phyloP scores from a whole-genome alignment of 116 monocot species.

The Iris pallida region DNA sequence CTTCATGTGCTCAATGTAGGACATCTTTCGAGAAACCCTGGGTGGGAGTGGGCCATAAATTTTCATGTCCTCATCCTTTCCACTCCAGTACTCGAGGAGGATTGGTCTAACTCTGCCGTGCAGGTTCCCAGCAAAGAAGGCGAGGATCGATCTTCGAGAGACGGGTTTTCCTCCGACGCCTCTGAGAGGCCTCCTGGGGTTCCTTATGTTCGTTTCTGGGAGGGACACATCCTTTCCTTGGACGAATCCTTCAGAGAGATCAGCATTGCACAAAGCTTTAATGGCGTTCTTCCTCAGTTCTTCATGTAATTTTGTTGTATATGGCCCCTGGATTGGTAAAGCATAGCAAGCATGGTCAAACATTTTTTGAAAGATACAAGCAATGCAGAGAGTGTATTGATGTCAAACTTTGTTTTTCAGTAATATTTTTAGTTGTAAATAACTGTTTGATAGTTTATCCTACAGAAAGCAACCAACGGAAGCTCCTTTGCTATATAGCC shows the following conservation, averaged over 20 bases:
- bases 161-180: slow-evolving; percentile 17
- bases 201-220: slow-evolving; percentile 24
- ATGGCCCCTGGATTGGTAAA: slow-evolving; percentile 25
- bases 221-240: slow-evolving; percentile 33
- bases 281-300: slow-evolving; percentile 29
- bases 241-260: slow-evolving; percentile 34
- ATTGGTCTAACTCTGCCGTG: slow-evolving; percentile 35
- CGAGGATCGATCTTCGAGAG: slow-evolving; percentile 21
- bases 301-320: slow-evolving; percentile 17
- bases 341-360: not conserved
- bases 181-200: slow-evolving; percentile 15
- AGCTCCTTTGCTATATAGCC: too few relatives aligned
- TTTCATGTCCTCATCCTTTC: slow-evolving; percentile 37
- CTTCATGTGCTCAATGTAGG: slow-evolving; percentile 49
- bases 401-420: too few relatives aligned
- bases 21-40: slow-evolving; percentile 25
- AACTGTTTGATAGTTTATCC: too few relatives aligned
- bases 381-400: too few relatives aligned
- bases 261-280: slow-evolving; percentile 42
- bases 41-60: slow-evolving; percentile 36
- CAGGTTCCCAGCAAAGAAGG: slow-evolving; percentile 36
- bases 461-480: too few relatives aligned
- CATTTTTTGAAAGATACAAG: not conserved
- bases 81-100: slow-evolving; percentile 32
- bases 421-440: too few relatives aligned